Evolutionary conservation across 2,329 filamentous ascomycete species (phyloP), one percentile per base, ranked within the genome.

Genomic region (Coniochaeta pulveracea): DNA sequence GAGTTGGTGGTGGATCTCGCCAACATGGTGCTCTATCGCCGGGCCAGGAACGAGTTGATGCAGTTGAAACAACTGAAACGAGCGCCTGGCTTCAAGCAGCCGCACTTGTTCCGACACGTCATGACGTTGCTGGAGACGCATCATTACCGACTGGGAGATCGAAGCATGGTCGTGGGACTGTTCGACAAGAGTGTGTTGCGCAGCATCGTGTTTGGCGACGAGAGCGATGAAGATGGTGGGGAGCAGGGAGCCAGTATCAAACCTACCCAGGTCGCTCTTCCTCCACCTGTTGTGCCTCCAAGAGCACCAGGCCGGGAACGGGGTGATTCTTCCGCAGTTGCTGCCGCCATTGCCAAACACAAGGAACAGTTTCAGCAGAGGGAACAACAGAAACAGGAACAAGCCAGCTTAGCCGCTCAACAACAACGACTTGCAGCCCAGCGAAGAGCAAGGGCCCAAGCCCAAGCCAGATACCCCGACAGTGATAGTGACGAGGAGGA

Each of bases 151-250:
- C 69, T 98, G 3, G 80, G 80, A 2, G 82, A 93, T 18, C 80
- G 89, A 40, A 79, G 89, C 28, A 88, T 94, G 58, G 82, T 94
- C 22, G 78, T 96, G 38, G 91, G 96, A 51, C 61, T 98, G 15
- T 98, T 98, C 48, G 89, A 96, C 49, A 91, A 89, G 57, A 79
- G 74, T 38, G 84, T 96, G 26, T 68, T 96, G 57, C 69, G 86
- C 41, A 74, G 76, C 43, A 83, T 95, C 39, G 82, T 98, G 10
- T 77, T 93, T 37, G 82, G 82, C 33, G 80, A 88, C 46, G 80
- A 82, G 3, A 55, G 51, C 23, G 48, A 50, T 8, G 55, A 58
- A 11, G 80, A 80, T 34, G 80, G 85, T 44, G 77, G 80, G 10
- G 21, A 32, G 23, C 38, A 41, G 5, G 36, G 35, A 8, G 40